A percentile compares a stretch with the other conserved stretches of the same genome.
phyloP scores from a whole-genome alignment of 2,329 filamentous ascomycete species.

The Cladorrhinum sp. region DNA sequence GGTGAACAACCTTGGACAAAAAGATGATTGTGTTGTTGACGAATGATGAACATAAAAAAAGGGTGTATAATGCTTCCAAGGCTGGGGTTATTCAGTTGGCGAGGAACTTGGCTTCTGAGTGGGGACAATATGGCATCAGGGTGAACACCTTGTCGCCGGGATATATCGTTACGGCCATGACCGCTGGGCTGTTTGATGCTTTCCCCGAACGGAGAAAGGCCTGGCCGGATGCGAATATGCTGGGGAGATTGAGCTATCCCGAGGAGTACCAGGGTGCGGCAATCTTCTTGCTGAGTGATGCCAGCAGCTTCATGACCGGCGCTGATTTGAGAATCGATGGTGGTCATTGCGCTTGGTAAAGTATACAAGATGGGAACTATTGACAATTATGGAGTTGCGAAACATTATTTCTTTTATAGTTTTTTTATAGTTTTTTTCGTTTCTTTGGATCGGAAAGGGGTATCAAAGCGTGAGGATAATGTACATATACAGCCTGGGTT shows the following conservation, averaged over 20 bases:
- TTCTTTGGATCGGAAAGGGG: conserved; percentile 1
- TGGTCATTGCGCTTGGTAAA: conserved; percentile 61
- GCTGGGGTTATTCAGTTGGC: conserved; percentile 69
- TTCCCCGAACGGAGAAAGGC: conserved; percentile 64
- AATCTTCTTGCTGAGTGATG: conserved; percentile 64
- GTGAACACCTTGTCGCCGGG: conserved; percentile 80
- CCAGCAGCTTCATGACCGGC: conserved; percentile 69
- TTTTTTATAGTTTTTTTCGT: background rate
- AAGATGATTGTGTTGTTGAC: too few relatives aligned
- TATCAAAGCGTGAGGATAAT: conserved; percentile 17
- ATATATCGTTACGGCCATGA: conserved; percentile 81
- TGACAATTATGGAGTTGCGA: background rate
- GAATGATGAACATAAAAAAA: conserved; percentile 31
- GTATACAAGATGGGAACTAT: background rate
- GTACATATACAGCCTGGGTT: conserved; percentile 11
- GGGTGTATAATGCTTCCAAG: conserved; percentile 73
- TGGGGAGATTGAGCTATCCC: conserved; percentile 64
- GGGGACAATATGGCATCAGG: conserved; percentile 69
- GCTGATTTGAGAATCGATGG: conserved; percentile 69
- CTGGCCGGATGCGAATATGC: conserved; percentile 86
- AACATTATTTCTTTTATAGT: too few relatives aligned
- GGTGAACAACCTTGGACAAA: too few relatives aligned
- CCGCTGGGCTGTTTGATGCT: conserved; percentile 71
- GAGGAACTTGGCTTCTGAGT: conserved; percentile 69
- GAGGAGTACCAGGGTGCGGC: conserved; percentile 70